A percentile compares a stretch with the other conserved stretches of the same genome.
These are phyloP conservation scores for Apiospora arundinis DNA, from an alignment of 2,329 filamentous ascomycete genomes.

Conservation along the genomic window DNA sequence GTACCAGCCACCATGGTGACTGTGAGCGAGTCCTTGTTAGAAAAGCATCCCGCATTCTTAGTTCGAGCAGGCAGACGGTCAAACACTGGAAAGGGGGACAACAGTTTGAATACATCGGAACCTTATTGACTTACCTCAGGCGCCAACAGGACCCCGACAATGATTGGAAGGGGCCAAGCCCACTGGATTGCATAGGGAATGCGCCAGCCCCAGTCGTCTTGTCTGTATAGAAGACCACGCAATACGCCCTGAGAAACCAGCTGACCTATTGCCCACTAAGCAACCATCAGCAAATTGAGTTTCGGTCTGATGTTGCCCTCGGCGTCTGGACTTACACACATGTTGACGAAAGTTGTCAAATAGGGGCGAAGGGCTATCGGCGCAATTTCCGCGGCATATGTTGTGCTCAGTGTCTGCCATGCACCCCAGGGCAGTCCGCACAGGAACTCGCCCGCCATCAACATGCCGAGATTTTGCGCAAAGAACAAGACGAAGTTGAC, in stretches of 20 bases:
- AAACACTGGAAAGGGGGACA: background rate
- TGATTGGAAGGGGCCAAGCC: constrained; percentile 41
- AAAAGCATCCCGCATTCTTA: background rate
- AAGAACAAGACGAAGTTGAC: constrained; percentile 48
- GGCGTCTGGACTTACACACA: constrained; percentile 47
- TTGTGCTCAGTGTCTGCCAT: constrained; percentile 43
- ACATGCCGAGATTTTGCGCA: constrained; percentile 35
- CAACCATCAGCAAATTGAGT: background rate
- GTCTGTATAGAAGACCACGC: constrained; percentile 38
- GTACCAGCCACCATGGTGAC: constrained; percentile 25
- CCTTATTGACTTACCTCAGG: constrained; percentile 28
- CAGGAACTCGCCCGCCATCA: constrained; percentile 43
- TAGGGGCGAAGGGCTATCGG: constrained; percentile 46
- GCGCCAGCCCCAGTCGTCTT: constrained; percentile 44
- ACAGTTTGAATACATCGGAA: background rate
- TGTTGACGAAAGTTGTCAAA: constrained; percentile 45
- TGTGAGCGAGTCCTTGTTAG: background rate
- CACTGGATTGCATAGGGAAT: constrained; percentile 49
- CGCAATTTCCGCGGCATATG: constrained; percentile 47
- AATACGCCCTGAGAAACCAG: constrained; percentile 45
- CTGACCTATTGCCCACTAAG: constrained; percentile 46
- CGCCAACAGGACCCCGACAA: constrained; percentile 22
- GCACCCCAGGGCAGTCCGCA: constrained; percentile 44
- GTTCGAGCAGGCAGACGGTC: background rate
- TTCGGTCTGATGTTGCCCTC: background rate